Base-by-base conservation (phyloP, 176 grass and related monocot species). In the maize (Zea mays) region DNA sequence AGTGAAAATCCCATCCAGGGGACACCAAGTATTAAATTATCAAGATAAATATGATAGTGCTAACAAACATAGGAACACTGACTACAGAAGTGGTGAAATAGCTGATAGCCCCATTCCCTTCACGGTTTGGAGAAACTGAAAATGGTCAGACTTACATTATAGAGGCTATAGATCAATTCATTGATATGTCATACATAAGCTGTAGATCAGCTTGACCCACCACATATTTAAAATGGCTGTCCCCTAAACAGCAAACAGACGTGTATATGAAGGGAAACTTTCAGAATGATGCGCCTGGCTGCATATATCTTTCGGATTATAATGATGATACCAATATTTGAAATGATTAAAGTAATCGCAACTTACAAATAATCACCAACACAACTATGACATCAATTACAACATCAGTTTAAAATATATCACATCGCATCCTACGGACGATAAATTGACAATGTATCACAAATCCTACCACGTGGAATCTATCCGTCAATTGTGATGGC, bases 311-410 rank as follows among this genome's bases (percentile, higher is more conserved):
- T n/a, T n/a, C 51, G 16, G 51, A 3, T 54, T n/a, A 54, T 54
- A 54, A 27, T 27, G 27, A n/a, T n/a, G 16, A 15, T 52, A 52
- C 68, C 7, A 50, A 39, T 7, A 77, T 44, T 14, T 75, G 27
- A 46, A 13, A 75, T 5, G 39, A 14, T 75, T 60, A 12, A 54
- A 54, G 15, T 7, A 16, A 52, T 54, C 17, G n/a, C 52, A 55
- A 55, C 16, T 19, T 55, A n/a, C 1, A 59, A 48, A 17, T 7
- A 21, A 17, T 41, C 62, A 36, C 75, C 10, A 5, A 41, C 17
- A 78, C 11, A 65, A 50, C 44, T 14, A 85, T 41, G 27, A 8
- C 36, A 67, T 60, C 33, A 74, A 68, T 49, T 27, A 51, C 36
- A 67, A 27, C 27, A 27, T 27, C 27, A 27, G 27, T 27, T 76